Evolutionary conservation across 2,329 filamentous ascomycete genomes (phyloP).

Genomic region (Penicillium janthinellum): DNA sequence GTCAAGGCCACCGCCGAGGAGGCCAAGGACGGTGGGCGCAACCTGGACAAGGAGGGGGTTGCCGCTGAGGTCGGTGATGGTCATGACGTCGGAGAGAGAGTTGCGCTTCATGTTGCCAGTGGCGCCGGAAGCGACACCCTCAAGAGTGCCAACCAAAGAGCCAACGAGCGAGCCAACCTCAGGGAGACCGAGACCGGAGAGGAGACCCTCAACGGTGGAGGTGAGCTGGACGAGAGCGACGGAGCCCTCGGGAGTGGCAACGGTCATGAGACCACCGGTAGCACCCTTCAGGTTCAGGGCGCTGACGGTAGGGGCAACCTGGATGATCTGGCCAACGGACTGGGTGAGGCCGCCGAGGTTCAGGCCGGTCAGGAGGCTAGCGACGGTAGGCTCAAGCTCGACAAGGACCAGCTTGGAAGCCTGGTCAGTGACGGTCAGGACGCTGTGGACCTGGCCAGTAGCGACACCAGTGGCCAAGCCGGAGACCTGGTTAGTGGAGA

Average conservation of each 20-base stretch:
- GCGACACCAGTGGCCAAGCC: neutral
- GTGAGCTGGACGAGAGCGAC: conserved; percentile 21
- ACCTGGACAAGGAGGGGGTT: conserved; percentile 17
- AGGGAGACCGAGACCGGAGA: conserved; percentile 17
- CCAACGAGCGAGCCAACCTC: conserved; percentile 19
- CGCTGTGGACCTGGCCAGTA: conserved; percentile 11
- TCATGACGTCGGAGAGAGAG: conserved; percentile 13
- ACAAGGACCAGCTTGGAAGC: conserved; percentile 22
- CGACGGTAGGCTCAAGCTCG: conserved; percentile 22
- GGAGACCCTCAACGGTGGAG: conserved; percentile 15
- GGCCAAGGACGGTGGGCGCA: conserved; percentile 12
- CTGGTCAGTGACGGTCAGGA: conserved; percentile 20
- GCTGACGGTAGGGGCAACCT: conserved; percentile 19
- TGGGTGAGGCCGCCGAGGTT: conserved; percentile 15
- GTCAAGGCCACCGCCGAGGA: conserved; percentile 16
- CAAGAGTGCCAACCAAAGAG: conserved; percentile 19
- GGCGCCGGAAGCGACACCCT: conserved; percentile 9
- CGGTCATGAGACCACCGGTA: conserved; percentile 27
- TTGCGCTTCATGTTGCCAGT: conserved; percentile 14
- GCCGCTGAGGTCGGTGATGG: conserved; percentile 18
- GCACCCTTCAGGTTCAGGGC: conserved; percentile 23
- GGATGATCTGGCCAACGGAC: conserved; percentile 22
- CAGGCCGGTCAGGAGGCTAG: conserved; percentile 21
- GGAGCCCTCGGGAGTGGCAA: conserved; percentile 25
- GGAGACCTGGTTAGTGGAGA: conserved; percentile 3